Evolutionary conservation across 331 rosid species (phyloP).

Genomic region (Ulmus americana): DNA sequence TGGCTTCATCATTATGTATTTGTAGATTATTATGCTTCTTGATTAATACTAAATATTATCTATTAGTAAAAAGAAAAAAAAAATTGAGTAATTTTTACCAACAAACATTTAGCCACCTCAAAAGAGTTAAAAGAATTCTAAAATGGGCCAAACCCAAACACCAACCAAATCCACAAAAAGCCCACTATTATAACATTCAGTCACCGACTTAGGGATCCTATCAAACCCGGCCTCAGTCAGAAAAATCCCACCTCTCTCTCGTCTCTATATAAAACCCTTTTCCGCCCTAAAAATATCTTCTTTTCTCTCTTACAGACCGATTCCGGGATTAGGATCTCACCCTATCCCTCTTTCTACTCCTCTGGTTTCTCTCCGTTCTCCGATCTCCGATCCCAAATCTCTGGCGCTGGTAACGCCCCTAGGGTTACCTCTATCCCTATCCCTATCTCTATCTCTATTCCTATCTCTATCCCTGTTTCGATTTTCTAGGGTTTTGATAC

Average conservation of each 20-base stretch:
- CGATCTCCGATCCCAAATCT: background rate
- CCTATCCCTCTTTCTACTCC: background rate
- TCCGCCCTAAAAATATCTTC: background rate
- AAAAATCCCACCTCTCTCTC: background rate
- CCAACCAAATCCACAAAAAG: too few relatives aligned
- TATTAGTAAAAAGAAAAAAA: too few relatives aligned
- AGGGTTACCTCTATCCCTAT: background rate
- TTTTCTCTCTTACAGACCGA: background rate
- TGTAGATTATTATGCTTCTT: too few relatives aligned
- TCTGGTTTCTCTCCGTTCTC: background rate
- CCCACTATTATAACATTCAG: background rate
- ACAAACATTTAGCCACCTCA: too few relatives aligned
- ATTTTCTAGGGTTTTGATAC: background rate
- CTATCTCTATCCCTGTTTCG: background rate
- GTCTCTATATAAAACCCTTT: conserved; percentile 5
- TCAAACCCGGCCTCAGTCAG: background rate
- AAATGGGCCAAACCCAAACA: too few relatives aligned
- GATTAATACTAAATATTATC: too few relatives aligned
- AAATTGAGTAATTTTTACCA: too few relatives aligned
- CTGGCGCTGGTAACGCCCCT: conserved; percentile 1
- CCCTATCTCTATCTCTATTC: background rate
- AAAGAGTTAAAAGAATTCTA: too few relatives aligned
- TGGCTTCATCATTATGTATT: too few relatives aligned
- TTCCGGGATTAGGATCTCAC: background rate
- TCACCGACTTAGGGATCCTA: background rate